A percentile compares a stretch with the other conserved stretches of the same genome.
phyloP scores from a whole-genome alignment of 2,329 filamentous ascomycete species.

The Colletotrichum acutatum region DNA sequence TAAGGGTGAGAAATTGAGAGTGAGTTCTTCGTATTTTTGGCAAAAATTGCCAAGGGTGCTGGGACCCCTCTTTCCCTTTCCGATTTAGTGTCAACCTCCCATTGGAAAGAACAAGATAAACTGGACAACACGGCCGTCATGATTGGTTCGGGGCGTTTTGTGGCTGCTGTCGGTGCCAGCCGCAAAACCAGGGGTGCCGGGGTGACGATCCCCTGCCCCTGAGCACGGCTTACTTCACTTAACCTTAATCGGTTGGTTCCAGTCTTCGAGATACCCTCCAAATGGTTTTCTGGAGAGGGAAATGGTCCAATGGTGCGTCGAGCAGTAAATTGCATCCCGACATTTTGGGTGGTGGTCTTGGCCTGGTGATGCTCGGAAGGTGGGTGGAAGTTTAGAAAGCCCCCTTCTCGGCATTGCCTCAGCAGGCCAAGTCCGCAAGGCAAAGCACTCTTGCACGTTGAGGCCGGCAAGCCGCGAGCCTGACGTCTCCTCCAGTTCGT shows the following conservation, averaged over 20 bases:
- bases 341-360: not conserved
- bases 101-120: conserved; percentile 6
- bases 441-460: not conserved
- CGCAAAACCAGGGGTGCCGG: conserved; percentile 21
- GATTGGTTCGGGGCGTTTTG: conserved; percentile 10
- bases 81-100: not conserved
- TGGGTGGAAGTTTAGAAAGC: too few relatives aligned
- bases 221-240: conserved; percentile 25
- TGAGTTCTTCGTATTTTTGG: conserved; percentile 31
- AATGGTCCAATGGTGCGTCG: not conserved
- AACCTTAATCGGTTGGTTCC: conserved; percentile 7
- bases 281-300: not conserved
- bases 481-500: not conserved
- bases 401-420: not conserved
- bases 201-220: conserved; percentile 18
- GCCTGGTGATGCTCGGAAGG: not conserved
- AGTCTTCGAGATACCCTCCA: not conserved
- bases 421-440: not conserved
- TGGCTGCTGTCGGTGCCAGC: conserved; percentile 22
- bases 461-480: not conserved
- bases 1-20: not conserved
- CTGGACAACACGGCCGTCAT: not conserved
- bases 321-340: conserved; percentile 4
- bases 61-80: conserved; percentile 7
- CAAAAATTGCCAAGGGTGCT: not conserved